Evolutionary conservation across 1,139 yeast genomes (phyloP), one percentile per base, ranked within the genome.

Genomic region (Scheffersomyces cryptocercus): DNA sequence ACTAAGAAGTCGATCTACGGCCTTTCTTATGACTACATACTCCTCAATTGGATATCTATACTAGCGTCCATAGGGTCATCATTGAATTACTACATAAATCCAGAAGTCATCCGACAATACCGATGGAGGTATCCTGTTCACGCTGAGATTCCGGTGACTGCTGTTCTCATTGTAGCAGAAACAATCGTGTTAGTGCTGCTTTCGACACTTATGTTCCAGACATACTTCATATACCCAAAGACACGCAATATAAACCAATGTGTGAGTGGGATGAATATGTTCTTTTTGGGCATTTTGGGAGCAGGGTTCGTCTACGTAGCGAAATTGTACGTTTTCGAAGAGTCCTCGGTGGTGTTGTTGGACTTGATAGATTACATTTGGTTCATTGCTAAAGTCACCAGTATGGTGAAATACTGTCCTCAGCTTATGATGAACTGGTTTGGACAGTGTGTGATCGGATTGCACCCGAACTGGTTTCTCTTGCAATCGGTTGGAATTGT

Each of bases 331-430:
- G 15, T 20, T 20, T 31, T 12, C 24, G 28, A 13, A 24, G 40
- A 28, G 11, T 12, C 31, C 14, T 12, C 34, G 24, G 26, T 16
- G 20, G 35, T 31, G 9, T 34, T 47, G 7, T 48, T 70, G 9
- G 76, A 71, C 45, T 14, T 59, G 6, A 49, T 62, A 3, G 73
- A 67, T 33, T 57, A 44, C 30, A 6, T 64, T 1, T 69, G 73
- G 73, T 38, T 63, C 2, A 34, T 55, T 0, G 48, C 56, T n/a
- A 58, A 58, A 35, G 29, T 54, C 12, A 29, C 54, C 0, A 49
- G 45, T 13, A 26, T 52, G 8, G 28, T 59, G 7, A 52, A 53
- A 37, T 47, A 55, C 8, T 14, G 57, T 3, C 75, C 77, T 1
- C 73, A 70, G 39, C 39, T 64, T 5, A 46, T 56, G 33, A 54